Evolutionary conservation across 139 green algal species (phyloP), one percentile per base, ranked within the genome.

Genomic region (Chlorokybus atmophyticus): DNA sequence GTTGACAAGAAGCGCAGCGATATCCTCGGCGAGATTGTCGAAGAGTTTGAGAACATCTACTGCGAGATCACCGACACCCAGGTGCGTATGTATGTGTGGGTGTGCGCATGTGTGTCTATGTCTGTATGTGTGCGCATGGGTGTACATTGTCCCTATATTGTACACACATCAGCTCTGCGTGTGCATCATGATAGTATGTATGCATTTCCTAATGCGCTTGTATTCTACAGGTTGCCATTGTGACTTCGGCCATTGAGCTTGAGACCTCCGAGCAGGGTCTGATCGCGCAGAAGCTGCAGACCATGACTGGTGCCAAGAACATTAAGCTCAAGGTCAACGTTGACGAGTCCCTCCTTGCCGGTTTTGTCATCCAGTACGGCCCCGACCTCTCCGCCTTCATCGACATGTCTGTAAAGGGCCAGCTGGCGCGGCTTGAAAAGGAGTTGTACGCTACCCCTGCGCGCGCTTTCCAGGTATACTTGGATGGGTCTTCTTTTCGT

Each of bases 271-370:
- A 98, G 79, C 89, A 97, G 76, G 96, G 94, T 75, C 74, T 96
- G 56, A 96, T 99, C 67, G 92, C 91, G 66, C 95, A 97, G 87
- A 98, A 98, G 91, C 75, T 99, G 57, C 85, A 94, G 81, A 85
- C 94, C 76, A 79, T 98, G 65, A 97, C 83, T 7, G 85, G 86
- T 47, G 78, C 76, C 66, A 98, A 96, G 82, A 99, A 98, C 85
- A 94, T 99, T 76, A 99, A 99, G 85, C 70, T 99, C 6, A 94
- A 94, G 82, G 89, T 89, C 14, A 72, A 87, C 24, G 84, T 99
- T 32, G 91, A 99, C 65, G 40, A 79, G 42, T 76, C 63, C 28
- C 73, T 99, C 17, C 94, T 99, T 60, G 91, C 82, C 44, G 92
- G 92, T 41, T 96, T 99, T 60, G 74, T 95, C 26, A 80, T 99